Percentiles rank a stretch among this genome's conserved stretches.
These are phyloP conservation scores for Tolypocladium tundrense DNA, from an alignment of 2,329 filamentous ascomycete genomes.

Conservation along the genomic window DNA sequence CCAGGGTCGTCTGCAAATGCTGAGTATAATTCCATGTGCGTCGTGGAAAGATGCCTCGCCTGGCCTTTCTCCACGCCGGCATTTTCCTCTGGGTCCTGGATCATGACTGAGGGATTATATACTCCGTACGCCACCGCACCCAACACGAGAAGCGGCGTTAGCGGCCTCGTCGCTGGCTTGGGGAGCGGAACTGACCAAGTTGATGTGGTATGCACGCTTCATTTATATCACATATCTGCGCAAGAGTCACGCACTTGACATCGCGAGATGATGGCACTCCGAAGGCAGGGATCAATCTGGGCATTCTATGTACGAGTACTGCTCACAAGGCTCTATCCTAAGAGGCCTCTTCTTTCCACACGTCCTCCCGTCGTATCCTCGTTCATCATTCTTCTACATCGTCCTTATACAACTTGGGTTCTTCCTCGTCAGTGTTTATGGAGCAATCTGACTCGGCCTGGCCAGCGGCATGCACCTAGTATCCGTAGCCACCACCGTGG, in stretches of 20 bases:
- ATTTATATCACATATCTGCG: neutral
- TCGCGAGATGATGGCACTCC: neutral
- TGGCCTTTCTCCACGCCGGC: neutral
- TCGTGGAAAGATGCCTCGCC: neutral
- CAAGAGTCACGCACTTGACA: neutral
- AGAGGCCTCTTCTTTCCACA: neutral
- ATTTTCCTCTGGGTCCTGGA: neutral
- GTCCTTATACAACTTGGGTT: neutral
- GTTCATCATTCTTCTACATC: neutral
- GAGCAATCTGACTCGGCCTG: neutral
- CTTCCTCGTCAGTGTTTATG: neutral
- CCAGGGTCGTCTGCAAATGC: neutral
- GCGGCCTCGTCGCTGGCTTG: too few species aligned
- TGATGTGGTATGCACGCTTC: neutral
- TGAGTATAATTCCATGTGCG: neutral
- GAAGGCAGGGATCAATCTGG: neutral
- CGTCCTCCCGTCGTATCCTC: neutral
- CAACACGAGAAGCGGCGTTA: too few species aligned
- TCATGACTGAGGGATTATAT: neutral
- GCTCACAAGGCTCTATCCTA: neutral
- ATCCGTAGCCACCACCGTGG: slow-evolving; percentile 12
- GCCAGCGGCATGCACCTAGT: neutral
- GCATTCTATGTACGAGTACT: neutral
- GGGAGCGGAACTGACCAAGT: too few species aligned
- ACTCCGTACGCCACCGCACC: neutral